Evolutionary conservation across 2,329 filamentous ascomycete genomes (phyloP), one percentile per base, ranked within the genome.

Genomic region (Exophiala sideris): DNA sequence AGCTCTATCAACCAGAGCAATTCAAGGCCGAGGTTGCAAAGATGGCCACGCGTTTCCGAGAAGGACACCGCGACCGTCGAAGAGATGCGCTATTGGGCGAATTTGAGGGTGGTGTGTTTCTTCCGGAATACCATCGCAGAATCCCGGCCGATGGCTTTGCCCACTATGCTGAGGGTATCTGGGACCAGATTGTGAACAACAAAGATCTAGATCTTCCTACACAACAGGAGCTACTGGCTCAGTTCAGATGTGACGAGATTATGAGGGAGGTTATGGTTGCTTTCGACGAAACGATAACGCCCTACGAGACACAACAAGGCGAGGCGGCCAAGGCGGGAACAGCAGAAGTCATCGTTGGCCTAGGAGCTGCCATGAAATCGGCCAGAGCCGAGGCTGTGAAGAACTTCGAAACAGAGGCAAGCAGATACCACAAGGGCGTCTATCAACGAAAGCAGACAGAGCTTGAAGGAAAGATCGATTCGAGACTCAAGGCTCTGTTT

Each of bases 121-220:
- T 97, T 40, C 87, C 94, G 18, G 91, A 96, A 65, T 99, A 99
- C 70, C 94, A 99, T 73, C 83, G 94, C 57, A 82, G 94, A 53
- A 99, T 99, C 60, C 94, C 94, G 9, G 94, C 94, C 8, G 94
- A 99, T 70, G 94, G 94, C n/a, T 94, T 97, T 68, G 89, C 92
- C 0, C 80, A 91, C 56, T 99, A 99, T 65, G 91, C 94, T 0
- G 85, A 94, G 68, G 90, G 91, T 38, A 84, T 99, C 41, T 99
- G 94, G 94, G 91, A 97, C 66, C 92, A 97, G 73, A 99, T 99
- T 68, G 91, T 96, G 65, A 88, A 92, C 77, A 99, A 99, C 79
- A 99, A 99, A 73, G 94, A 99, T 67, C 79, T 99, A 50, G 94
- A 99, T 72, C 74, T 99, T 55, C 94, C 94, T 3, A 97, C 94